Base-by-base conservation (phyloP, 371 early-diverging fungal genomes). In the Paraphysoderma sedebokerense region DNA sequence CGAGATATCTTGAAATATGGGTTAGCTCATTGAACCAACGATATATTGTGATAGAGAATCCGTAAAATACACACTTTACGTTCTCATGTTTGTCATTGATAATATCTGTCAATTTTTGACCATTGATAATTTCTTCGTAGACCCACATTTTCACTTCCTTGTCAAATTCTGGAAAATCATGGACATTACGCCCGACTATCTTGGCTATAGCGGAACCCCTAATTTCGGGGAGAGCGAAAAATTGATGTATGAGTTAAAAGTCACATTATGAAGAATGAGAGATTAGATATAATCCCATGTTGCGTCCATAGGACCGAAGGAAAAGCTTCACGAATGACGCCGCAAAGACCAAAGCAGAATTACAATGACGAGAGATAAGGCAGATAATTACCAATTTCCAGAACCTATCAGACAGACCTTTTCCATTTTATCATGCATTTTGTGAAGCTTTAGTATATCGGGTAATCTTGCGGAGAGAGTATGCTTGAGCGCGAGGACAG, bases 141-240 rank as follows among this genome's bases (percentile, higher is more conserved):
- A 92, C 91, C 93, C 93, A 98, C 76, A 95, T 82, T 49, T 75
- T 80, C 36, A 97, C 88, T 41, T 79, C 71, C 28, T 63, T 55
- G 60, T 88, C 79, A 62, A 88, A 85, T 38, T 72, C 67, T 12
- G 59, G 56, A 37, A 69, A 65, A 38, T 66, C 63, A 34, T 53
- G 37, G 8, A 92, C 87, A 61, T 96, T 97, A 56, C 72, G 62
- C 31, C 90, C 96, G 28, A 97, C 66, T 50, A 98, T 85, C 64
- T 87, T 88, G 30, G 92, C 90, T 37, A 95, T 84, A 26, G 90
- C 87, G 22, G 92, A 87, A 46, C 98, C 99, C 92, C 92, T 89
- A 61, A 26, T 45, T 12, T 38, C 38, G 41, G 12, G 26, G 23
- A 31, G 31, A 27, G 31, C 41, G 29, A 20, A 27, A 52, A 29